Conservation (phyloP, 1,284 basidiomycete species). For the Blastosporella zonata region DNA sequence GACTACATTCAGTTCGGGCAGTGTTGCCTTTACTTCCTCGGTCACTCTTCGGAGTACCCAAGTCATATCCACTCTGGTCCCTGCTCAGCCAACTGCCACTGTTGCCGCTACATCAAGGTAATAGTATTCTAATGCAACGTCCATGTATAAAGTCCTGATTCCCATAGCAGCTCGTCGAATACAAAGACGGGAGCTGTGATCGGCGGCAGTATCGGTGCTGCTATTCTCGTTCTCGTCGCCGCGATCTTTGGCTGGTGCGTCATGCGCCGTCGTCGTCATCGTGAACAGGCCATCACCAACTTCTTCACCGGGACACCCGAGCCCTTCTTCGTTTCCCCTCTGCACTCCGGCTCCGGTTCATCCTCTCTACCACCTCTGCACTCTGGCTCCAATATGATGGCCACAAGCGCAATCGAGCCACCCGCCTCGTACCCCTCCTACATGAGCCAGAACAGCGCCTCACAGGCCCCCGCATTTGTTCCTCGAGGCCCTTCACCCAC, state of each 20-base stretch:
- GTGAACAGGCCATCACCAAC: slow-evolving; percentile 9
- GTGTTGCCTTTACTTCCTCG: background rate
- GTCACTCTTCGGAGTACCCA: slow-evolving; percentile 4
- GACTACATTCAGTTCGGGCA: background rate
- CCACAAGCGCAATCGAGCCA: background rate
- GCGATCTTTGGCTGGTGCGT: slow-evolving; percentile 20
- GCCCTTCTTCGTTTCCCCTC: slow-evolving; percentile 7
- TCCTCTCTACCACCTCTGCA: background rate
- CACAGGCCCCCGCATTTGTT: background rate
- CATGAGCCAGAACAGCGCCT: background rate
- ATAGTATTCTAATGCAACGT: background rate
- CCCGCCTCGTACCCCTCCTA: slow-evolving; percentile 4
- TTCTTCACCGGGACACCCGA: slow-evolving; percentile 13
- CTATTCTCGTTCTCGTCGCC: slow-evolving; percentile 19
- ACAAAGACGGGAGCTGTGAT: slow-evolving; percentile 18
- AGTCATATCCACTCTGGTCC: slow-evolving; percentile 5
- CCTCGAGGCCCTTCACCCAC: background rate
- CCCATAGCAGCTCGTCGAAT: slow-evolving; percentile 6
- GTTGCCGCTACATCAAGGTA: slow-evolving; percentile 8
- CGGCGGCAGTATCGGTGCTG: slow-evolving; percentile 23
- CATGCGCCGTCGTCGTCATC: slow-evolving; percentile 22
- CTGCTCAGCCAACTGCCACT: slow-evolving; percentile 1
- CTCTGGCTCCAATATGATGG: slow-evolving; percentile 1
- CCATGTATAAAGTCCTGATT: background rate
- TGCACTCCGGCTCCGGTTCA: slow-evolving; percentile 1